Evolutionary conservation across 352 stramenopile genomes (phyloP), one percentile per base, ranked within the genome.

Genomic region (Globisporangium spinosum): DNA sequence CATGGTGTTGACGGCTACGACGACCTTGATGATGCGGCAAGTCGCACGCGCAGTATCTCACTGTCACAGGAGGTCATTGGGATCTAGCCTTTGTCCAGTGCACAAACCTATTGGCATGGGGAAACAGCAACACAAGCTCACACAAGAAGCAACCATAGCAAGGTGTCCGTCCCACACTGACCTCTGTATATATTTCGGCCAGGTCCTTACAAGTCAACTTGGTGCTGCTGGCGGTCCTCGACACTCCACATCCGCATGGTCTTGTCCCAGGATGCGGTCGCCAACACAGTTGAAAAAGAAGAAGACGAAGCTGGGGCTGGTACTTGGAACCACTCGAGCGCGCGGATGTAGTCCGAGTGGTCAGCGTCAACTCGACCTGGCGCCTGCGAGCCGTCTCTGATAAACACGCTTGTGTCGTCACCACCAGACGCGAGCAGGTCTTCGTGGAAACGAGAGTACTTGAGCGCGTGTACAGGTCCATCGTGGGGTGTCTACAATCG

Each of bases 291-390:
- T 7, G 53, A 38, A 35, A 25, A 34, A 32, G 10, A 17, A 61
- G 49, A 40, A 70, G 57, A 9, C 69, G 63, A 20, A 29, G 7
- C 45, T 20, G 8, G 32, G 20, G 74, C 55, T 20, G 67, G 8
- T 23, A 68, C 38, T 53, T 80, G 70, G 47, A 83, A 80, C 87
- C 87, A 95, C 27, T 78, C 83, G 8, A 95, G 58, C 1, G 79
- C 83, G 25, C 84, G 87, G 9, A 95, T 80, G 51, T 95, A 95
- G 70, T 95, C 87, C 17, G 27, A 38, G 55, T 95, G 87, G 9
- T 74, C 67, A 20, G 68, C 56, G 25, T 43, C 58, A 1, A 62
- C 59, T 15, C 79, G 49, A 32, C 71, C 56, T 2, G 58, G 67
- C 54, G 61, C 62, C 58, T 87, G 74, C 43, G 74, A 74, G 45